Conservation (phyloP, 768 basidiomycete genomes). For the Imleria badia region DNA sequence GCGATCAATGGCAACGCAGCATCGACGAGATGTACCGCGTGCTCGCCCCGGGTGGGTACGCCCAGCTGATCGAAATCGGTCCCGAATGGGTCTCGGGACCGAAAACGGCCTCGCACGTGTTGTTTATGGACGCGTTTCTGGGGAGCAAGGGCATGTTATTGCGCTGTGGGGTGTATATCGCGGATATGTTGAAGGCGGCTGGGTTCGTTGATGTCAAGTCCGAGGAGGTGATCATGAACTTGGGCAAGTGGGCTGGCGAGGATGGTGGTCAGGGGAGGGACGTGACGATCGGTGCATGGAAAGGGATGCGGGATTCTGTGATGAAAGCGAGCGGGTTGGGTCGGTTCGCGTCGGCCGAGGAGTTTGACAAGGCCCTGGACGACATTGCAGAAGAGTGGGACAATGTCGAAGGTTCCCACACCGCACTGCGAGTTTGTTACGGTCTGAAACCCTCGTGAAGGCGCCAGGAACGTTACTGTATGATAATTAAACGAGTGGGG, state of each 20-base stretch:
- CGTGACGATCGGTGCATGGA: slow-evolving; percentile 16
- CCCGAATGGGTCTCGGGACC: slow-evolving; percentile 16
- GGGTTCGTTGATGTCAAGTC: slow-evolving; percentile 19
- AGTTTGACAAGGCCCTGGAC: slow-evolving; percentile 19
- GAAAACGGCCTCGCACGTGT: slow-evolving; percentile 6
- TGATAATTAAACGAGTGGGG: too few species aligned
- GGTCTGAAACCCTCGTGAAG: slow-evolving; percentile 16
- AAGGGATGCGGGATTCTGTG: slow-evolving; percentile 24
- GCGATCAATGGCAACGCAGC: slow-evolving; percentile 26
- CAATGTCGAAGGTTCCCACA: slow-evolving; percentile 12
- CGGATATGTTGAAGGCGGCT: slow-evolving; percentile 18
- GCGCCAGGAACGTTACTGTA: too few species aligned
- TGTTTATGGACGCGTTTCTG: slow-evolving; percentile 14
- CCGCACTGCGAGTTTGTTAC: slow-evolving; percentile 1
- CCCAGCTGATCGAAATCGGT: slow-evolving; percentile 32
- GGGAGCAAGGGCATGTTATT: slow-evolving; percentile 7
- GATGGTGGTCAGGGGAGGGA: slow-evolving; percentile 21
- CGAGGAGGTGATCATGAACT: slow-evolving; percentile 16
- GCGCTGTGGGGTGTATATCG: slow-evolving; percentile 11
- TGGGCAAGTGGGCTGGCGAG: slow-evolving; percentile 28
- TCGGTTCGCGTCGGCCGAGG: slow-evolving; percentile 16
- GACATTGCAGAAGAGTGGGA: slow-evolving; percentile 29
- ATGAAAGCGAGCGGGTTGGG: slow-evolving; percentile 17
- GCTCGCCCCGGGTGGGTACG: slow-evolving; percentile 34
- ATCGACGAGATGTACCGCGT: slow-evolving; percentile 31